phyloP scores from a whole-genome alignment of 345 rosid genomes.

The Populus deltoides region DNA sequence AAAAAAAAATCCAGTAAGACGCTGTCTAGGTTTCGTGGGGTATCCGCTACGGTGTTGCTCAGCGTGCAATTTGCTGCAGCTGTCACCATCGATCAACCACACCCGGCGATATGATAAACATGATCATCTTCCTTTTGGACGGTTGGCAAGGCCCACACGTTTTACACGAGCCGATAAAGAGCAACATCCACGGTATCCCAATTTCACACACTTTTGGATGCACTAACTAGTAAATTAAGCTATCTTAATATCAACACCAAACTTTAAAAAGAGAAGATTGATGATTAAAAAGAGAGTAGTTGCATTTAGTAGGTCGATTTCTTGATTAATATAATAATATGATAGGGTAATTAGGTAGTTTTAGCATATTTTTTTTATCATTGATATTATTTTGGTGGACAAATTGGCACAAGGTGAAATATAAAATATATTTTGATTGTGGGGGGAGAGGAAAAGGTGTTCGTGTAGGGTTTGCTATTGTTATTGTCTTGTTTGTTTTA shows the following conservation, averaged over 20 bases:
- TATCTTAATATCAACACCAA: not conserved
- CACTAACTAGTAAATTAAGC: not conserved
- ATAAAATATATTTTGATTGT: not conserved
- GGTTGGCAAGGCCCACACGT: conserved; percentile 22
- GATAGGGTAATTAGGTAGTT: not conserved
- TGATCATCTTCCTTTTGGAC: not conserved
- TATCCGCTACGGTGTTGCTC: conserved; percentile 22
- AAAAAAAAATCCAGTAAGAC: conserved; percentile 15
- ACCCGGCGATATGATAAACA: not conserved
- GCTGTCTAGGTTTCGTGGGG: conserved; percentile 33
- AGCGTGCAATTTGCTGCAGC: conserved; percentile 8
- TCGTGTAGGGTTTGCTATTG: conserved; percentile 1
- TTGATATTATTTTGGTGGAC: not conserved
- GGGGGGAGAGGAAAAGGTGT: conserved; percentile 13
- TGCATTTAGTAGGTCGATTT: not conserved
- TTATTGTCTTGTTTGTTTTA: not conserved
- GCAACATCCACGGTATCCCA: conserved; percentile 3
- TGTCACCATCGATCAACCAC: conserved; percentile 30
- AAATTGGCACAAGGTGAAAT: not conserved
- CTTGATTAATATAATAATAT: not conserved
- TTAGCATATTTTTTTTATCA: not conserved
- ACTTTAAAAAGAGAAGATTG: not conserved
- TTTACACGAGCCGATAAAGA: conserved; percentile 19
- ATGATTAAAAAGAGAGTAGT: not conserved
- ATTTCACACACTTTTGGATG: not conserved